phyloP scores from a whole-genome alignment of 495 filamentous ascomycete species.

The Aspergillus panamensis region DNA sequence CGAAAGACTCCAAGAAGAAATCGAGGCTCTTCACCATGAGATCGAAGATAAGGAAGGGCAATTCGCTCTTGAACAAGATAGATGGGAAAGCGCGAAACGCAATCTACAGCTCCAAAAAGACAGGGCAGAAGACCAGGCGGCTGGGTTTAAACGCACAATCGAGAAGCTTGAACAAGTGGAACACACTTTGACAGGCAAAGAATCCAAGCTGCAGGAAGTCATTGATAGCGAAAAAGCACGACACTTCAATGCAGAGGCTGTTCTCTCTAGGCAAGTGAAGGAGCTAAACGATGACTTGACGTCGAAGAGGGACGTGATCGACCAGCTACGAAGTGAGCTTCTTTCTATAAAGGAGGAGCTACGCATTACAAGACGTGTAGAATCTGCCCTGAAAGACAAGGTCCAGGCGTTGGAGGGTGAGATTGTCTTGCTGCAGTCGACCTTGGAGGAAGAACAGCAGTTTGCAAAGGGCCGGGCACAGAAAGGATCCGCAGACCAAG shows the following conservation, averaged over 20 bases:
- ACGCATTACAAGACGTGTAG: constrained; percentile 60
- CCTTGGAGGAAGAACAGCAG: constrained; percentile 70
- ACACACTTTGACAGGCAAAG: constrained; percentile 61
- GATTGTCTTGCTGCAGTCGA: constrained; percentile 69
- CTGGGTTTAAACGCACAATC: constrained; percentile 67
- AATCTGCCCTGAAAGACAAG: constrained; percentile 61
- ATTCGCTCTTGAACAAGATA: constrained; percentile 64
- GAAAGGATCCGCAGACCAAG: constrained; percentile 44
- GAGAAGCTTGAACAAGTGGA: constrained; percentile 66
- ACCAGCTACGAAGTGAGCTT: constrained; percentile 55
- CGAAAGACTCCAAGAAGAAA: constrained; percentile 60
- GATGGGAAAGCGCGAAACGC: constrained; percentile 65
- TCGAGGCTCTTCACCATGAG: constrained; percentile 65
- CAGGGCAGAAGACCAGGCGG: constrained; percentile 63
- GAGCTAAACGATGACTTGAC: constrained; percentile 56
- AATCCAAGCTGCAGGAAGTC: constrained; percentile 60
- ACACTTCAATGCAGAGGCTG: constrained; percentile 52
- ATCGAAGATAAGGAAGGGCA: constrained; percentile 71
- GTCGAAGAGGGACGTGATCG: constrained; percentile 50
- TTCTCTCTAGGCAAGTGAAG: constrained; percentile 53
- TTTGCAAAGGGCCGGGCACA: constrained; percentile 55
- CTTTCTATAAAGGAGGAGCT: constrained; percentile 64
- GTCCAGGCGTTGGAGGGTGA: constrained; percentile 76
- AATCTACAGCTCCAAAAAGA: constrained; percentile 63
- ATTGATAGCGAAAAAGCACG: constrained; percentile 58